Base-by-base conservation (phyloP, 768 basidiomycete species). In the Gautieria morchelliformis region DNA sequence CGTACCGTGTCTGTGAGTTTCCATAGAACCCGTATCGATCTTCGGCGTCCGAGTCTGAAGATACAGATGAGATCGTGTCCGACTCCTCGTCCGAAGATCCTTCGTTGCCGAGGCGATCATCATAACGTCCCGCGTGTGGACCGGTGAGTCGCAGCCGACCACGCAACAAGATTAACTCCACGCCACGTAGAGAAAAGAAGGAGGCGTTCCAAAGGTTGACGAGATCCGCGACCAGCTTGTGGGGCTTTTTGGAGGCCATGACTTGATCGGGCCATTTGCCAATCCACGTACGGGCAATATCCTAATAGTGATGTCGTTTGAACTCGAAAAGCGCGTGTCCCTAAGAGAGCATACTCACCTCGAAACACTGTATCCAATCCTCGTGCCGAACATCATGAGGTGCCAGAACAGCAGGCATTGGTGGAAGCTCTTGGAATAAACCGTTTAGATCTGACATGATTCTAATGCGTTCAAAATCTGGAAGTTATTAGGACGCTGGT, bases 121-220 rank as follows among this genome's bases (percentile, higher is more conserved):
- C 87, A 39, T 80, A 61, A 1, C 70, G 63, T 45, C 87, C 87
- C 0, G 73, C 71, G 32, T 70, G 70, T 5, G 74, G 73, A 3
- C 89, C 89, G n/a, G 87, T 83, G 60, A 85, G 83, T 37, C 87
- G 80, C 68, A 89, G 83, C 48, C 78, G 80, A 44, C 89, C 89
- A 66, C 83, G 87, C 75, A 81, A 92, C n/a, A 93, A 74, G 37
- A 89, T 76, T 48, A 89, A 71, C 63, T 93, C 89, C n/a, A 87
- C 79, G 19, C 85, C 84, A 46, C 89, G 87, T 37, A 75, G 70
- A 56, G 77, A 66, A 76, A 90, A 90, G 71, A 89, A 93, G 9
- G 79, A 81, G 32, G 71, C 66, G 66, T 92, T 92, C 89, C 89
- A 93, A 30, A 87, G 71, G 60, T 90, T 81, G 61, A 92, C 72